Percentiles rank a stretch among this genome's conserved stretches.
Evolutionary conservation across 1,284 basidiomycete genomes (phyloP).

Genomic region (Apiotrichum porosum): DNA sequence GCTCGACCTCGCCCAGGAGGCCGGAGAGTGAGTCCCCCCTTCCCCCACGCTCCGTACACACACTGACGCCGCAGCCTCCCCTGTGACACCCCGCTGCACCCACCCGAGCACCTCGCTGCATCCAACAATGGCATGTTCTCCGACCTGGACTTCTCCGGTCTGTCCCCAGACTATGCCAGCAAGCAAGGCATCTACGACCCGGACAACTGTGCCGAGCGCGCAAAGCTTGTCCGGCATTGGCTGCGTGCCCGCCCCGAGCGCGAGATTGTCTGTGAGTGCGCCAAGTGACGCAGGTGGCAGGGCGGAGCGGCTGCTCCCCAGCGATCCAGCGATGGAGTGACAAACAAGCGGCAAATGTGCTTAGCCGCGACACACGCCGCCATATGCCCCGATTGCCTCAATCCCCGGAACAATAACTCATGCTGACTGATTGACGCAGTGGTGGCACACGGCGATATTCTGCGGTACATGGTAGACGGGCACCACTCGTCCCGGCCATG

Average conservation of each 20-base stretch:
- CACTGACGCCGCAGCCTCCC: conserved; percentile 24
- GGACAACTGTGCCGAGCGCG: conserved; percentile 29
- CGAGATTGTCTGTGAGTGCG: conserved; percentile 44
- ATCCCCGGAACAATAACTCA: no score
- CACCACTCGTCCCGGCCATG: conserved; percentile 34
- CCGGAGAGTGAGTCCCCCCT: conserved; percentile 31
- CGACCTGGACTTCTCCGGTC: conserved; percentile 41
- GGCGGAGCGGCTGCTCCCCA: no score
- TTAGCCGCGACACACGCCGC: no score
- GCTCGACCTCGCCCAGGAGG: conserved; percentile 45
- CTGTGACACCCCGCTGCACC: conserved; percentile 43
- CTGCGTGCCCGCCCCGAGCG: conserved; percentile 38
- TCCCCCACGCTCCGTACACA: background rate
- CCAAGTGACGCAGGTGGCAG: background rate
- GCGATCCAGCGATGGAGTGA: no score
- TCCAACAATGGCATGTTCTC: conserved; percentile 40
- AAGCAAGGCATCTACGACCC: conserved; percentile 45
- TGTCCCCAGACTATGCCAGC: conserved; percentile 36
- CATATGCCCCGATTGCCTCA: no score
- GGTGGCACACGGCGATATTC: conserved; percentile 48
- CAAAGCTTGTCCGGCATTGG: conserved; percentile 37
- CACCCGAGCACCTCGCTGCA: conserved; percentile 28
- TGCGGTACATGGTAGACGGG: conserved; percentile 41
- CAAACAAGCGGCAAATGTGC: no score
- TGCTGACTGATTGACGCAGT: no score